A percentile compares a stretch with the other conserved stretches of the same genome.
Conservation (phyloP, 805 yeast species). For the Zygoascus flipseniorum region DNA sequence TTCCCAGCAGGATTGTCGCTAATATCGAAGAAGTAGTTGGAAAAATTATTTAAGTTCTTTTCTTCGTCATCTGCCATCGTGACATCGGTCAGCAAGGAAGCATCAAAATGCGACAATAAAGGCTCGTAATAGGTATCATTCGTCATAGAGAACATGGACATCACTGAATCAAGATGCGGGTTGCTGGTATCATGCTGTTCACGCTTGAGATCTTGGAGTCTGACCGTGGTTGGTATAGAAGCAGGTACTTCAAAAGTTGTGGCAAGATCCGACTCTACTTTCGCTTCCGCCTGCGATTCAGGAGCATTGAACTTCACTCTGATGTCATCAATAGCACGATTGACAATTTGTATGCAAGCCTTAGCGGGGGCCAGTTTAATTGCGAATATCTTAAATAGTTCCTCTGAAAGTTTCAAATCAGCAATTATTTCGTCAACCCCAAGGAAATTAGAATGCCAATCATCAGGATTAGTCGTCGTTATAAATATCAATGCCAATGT, state of each 20-base stretch:
- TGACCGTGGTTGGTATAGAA: not conserved
- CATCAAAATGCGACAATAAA: constrained; percentile 10
- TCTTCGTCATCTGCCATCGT: not conserved
- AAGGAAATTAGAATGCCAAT: constrained; percentile 1
- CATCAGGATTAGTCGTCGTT: constrained; percentile 7
- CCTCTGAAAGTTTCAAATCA: constrained; percentile 6
- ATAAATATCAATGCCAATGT: constrained; percentile 13
- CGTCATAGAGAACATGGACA: constrained; percentile 12
- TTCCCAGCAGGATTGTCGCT: not conserved
- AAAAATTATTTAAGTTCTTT: not conserved
- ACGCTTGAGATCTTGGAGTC: not conserved
- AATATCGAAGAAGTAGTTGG: constrained; percentile 1
- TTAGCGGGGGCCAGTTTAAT: constrained; percentile 13
- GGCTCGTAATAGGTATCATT: constrained; percentile 11
- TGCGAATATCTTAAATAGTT: constrained; percentile 7
- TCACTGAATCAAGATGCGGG: constrained; percentile 5
- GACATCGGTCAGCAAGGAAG: constrained; percentile 2
- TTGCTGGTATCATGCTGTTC: not conserved
- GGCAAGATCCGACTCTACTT: not conserved
- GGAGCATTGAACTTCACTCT: not conserved
- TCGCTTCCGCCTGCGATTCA: not conserved
- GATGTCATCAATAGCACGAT: constrained; percentile 5
- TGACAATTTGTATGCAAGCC: constrained; percentile 8
- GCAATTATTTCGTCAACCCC: constrained; percentile 1
- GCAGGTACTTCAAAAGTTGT: not conserved